These are phyloP conservation scores for Rhododendron mucronatum DNA, from an alignment of 148 eudicot species.

Conservation along the genomic window DNA sequence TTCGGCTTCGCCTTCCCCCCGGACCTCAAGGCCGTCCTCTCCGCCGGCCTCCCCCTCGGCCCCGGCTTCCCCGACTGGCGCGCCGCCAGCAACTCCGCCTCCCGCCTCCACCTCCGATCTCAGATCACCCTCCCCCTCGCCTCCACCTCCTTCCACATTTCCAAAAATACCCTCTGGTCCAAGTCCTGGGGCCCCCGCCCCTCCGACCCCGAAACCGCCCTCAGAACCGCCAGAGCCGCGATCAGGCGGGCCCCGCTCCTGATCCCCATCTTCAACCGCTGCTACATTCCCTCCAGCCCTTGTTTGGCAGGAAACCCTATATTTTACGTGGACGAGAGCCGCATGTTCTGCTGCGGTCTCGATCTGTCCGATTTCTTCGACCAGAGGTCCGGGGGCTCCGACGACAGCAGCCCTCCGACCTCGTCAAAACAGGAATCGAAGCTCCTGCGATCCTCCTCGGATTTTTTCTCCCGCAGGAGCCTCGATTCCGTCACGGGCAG, in stretches of 20 bases:
- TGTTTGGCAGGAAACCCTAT: conserved; percentile 72
- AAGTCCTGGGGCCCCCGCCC: conserved; percentile 78
- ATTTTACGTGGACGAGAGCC: conserved; percentile 69
- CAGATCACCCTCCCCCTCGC: conserved; percentile 71
- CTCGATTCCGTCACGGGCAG: conserved; percentile 32
- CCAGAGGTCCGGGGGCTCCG: not conserved
- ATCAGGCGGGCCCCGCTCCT: conserved; percentile 61
- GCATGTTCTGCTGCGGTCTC: conserved; percentile 70
- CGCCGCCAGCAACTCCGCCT: conserved; percentile 30
- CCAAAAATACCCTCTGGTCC: conserved; percentile 61
- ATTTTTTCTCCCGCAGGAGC: conserved; percentile 38
- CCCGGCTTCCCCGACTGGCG: conserved; percentile 94
- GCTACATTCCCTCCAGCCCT: conserved; percentile 77
- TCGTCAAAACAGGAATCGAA: conserved; percentile 32
- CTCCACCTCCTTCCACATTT: conserved; percentile 69
- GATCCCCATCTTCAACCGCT: conserved; percentile 70
- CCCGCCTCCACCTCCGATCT: conserved; percentile 56
- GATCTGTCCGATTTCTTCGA: conserved; percentile 79
- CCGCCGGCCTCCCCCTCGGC: conserved; percentile 67
- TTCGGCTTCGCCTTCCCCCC: conserved; percentile 85
- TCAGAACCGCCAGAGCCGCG: conserved; percentile 44
- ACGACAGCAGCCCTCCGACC: not conserved
- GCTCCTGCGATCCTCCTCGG: conserved; percentile 18
- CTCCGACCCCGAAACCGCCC: conserved; percentile 59
- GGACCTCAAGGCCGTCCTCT: conserved; percentile 63